phyloP scores from a whole-genome alignment of 1,139 yeast species.

The Suhomyces kunorum region DNA sequence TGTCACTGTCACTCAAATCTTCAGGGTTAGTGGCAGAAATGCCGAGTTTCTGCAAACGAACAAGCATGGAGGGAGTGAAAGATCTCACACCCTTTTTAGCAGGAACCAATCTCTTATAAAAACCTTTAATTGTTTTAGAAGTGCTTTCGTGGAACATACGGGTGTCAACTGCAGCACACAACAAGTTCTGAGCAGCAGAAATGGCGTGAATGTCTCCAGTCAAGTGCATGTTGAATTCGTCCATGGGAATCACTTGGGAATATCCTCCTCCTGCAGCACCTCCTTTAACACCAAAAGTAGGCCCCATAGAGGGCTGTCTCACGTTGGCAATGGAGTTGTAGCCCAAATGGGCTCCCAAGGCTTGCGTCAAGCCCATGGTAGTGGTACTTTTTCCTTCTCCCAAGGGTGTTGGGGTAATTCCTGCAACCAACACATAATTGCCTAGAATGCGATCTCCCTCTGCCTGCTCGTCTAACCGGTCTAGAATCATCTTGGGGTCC shows the following conservation, averaged over 20 bases:
- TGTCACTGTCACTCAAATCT: conserved; percentile 78
- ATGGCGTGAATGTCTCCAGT: conserved; percentile 99
- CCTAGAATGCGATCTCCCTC: conserved; percentile 62
- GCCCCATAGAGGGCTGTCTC: conserved; percentile 99
- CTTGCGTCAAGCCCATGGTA: conserved; percentile 95
- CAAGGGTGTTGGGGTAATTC: conserved; percentile 97
- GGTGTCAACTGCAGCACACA: conserved; percentile 98
- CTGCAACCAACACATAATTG: conserved; percentile 89
- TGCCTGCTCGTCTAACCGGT: conserved; percentile 57
- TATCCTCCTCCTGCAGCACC: conserved; percentile 99
- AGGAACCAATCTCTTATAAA: conserved; percentile 87
- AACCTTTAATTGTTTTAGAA: conserved; percentile 79
- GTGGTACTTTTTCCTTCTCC: conserved; percentile 99
- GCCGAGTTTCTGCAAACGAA: conserved; percentile 78
- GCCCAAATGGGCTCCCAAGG: conserved; percentile 88
- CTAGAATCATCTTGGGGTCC: conserved; percentile 54
- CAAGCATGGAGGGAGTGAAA: conserved; percentile 77
- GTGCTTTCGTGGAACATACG: conserved; percentile 96
- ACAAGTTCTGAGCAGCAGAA: conserved; percentile 89
- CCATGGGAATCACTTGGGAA: conserved; percentile 98
- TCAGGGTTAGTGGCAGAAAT: conserved; percentile 80
- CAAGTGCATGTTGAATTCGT: conserved; percentile 96
- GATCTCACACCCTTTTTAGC: conserved; percentile 78
- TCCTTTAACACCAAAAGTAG: conserved; percentile 97
- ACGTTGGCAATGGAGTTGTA: conserved; percentile 92